phyloP scores from a whole-genome alignment of 805 yeast genomes.

The Ogataea siamensis region DNA sequence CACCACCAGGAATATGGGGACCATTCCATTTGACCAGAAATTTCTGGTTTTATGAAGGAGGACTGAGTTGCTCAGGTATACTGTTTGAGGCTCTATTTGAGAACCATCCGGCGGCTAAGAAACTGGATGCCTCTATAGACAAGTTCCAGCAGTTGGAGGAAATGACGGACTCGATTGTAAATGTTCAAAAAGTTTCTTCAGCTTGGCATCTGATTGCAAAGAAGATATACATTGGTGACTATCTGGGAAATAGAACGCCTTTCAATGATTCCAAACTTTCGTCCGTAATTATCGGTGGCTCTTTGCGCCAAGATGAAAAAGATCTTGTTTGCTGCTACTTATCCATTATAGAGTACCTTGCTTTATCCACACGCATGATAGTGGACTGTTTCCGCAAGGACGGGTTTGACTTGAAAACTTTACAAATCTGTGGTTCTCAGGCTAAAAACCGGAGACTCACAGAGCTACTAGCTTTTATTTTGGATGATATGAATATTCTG shows the following conservation, averaged over 20 bases:
- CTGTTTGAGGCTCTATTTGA: conserved; percentile 47
- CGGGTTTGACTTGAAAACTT: conserved; percentile 26
- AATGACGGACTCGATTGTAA: conserved; percentile 24
- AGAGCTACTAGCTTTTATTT: conserved; percentile 30
- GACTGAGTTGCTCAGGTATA: conserved; percentile 59
- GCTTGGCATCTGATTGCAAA: conserved; percentile 22
- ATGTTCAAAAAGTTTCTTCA: conserved; percentile 15
- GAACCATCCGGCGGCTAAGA: conserved; percentile 34
- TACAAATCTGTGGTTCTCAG: conserved; percentile 54
- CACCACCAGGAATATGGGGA: conserved; percentile 55
- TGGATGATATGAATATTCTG: conserved; percentile 13
- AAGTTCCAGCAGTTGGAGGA: conserved; percentile 18
- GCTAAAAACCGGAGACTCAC: conserved; percentile 45
- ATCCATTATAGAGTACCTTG: conserved; percentile 47
- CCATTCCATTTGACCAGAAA: conserved; percentile 43
- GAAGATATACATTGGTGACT: conserved; percentile 52
- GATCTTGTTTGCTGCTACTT: conserved; percentile 44
- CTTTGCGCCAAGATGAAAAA: conserved; percentile 33
- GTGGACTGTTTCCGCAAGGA: conserved; percentile 31
- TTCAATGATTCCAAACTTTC: conserved; percentile 47
- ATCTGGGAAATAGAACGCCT: conserved; percentile 59
- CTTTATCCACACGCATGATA: conserved; percentile 47
- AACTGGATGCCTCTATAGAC: conserved; percentile 7
- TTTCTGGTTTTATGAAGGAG: conserved; percentile 47
- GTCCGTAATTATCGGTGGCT: conserved; percentile 50